Conservation (phyloP, 2,329 filamentous ascomycete species). For the Pezicula rhizophila region DNA sequence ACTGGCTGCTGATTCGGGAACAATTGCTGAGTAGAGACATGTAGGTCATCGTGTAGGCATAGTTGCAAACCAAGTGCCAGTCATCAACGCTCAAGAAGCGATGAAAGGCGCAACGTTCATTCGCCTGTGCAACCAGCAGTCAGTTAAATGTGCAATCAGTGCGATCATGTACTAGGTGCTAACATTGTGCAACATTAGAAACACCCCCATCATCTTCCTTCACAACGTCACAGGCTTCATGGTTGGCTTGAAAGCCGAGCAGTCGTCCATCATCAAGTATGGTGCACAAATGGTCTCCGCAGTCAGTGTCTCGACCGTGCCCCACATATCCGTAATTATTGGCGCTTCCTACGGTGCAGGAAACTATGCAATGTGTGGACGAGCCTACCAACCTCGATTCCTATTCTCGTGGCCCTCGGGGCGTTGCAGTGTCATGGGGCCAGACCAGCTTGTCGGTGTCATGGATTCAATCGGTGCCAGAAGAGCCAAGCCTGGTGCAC, state of each 20-base stretch:
- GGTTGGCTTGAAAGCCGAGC: conserved; percentile 39
- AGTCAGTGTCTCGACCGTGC: conserved; percentile 36
- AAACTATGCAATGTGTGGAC: conserved; percentile 41
- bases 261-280: conserved; percentile 36
- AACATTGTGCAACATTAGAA: conserved; percentile 13
- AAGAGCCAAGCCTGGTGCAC: conserved; percentile 21
- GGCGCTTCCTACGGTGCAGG: conserved; percentile 40
- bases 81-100: conserved; percentile 35
- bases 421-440: conserved; percentile 35
- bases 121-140: conserved; percentile 37
- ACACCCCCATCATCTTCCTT: conserved; percentile 36
- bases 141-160: conserved; percentile 5
- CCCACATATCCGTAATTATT: conserved; percentile 38
- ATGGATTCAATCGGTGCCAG: no score
- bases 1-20: no score
- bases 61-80: conserved; percentile 33
- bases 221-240: conserved; percentile 44
- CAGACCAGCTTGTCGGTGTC: conserved; percentile 33
- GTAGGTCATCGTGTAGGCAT: conserved; percentile 25
- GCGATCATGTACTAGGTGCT: neutral
- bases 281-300: conserved; percentile 39
- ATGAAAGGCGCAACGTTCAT: conserved; percentile 37
- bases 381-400: conserved; percentile 36
- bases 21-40: neutral
- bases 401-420: conserved; percentile 36